Percentiles rank a stretch among this genome's conserved stretches.
Evolutionary conservation across 345 rosid genomes (phyloP).

Genomic region (Rhodamnia rubescens): DNA sequence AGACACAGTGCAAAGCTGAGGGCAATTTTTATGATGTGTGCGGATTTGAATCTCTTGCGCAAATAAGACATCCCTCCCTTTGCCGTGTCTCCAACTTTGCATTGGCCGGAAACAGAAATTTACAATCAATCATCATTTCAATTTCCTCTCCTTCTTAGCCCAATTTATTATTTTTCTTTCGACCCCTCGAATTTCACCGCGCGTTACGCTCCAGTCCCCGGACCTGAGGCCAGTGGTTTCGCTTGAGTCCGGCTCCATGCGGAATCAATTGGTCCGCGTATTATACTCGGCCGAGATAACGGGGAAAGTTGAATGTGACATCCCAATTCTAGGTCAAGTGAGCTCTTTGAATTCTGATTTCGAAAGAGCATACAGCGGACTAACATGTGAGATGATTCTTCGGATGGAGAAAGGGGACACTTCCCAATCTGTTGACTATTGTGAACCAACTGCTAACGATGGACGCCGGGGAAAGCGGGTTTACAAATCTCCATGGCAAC

Average conservation of each 20-base stretch:
- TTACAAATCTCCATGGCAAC: neutral
- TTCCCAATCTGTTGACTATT: neutral
- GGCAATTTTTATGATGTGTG: neutral
- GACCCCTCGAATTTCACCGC: neutral
- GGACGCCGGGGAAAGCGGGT: neutral
- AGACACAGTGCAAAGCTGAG: neutral
- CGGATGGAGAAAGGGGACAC: too few species aligned
- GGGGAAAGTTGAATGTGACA: neutral
- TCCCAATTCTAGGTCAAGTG: neutral
- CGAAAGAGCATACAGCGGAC: neutral
- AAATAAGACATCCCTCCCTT: neutral
- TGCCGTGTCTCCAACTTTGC: neutral
- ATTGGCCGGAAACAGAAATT: neutral
- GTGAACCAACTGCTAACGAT: neutral
- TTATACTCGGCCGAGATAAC: neutral
- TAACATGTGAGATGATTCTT: neutral
- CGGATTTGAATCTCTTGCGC: neutral
- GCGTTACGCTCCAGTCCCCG: neutral
- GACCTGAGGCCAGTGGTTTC: neutral
- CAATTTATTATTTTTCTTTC: neutral
- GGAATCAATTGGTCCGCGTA: neutral
- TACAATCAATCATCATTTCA: neutral
- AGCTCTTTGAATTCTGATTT: neutral
- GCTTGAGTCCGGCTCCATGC: neutral
- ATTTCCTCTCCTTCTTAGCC: neutral